Percentiles rank a stretch among this genome's conserved stretches.
Evolutionary conservation across 371 early-diverging fungal genomes (phyloP).

Genomic region (Mortierella polycephala): DNA sequence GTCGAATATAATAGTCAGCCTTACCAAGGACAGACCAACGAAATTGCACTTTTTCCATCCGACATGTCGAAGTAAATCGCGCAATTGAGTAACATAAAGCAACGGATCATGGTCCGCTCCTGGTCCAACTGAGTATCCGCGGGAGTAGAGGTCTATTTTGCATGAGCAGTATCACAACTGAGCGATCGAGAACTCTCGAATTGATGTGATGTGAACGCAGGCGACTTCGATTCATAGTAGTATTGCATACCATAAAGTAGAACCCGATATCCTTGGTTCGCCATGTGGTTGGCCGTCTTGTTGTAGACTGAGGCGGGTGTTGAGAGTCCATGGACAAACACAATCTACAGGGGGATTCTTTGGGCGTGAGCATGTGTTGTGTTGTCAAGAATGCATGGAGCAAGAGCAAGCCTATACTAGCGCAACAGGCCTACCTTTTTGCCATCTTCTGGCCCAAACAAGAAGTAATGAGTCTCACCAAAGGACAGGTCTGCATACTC

Average conservation of each 20-base stretch:
- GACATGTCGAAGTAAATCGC: slow-evolving; percentile 29
- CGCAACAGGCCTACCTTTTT: slow-evolving; percentile 26
- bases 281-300: slow-evolving; percentile 32
- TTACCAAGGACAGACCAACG: slow-evolving; percentile 48
- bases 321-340: slow-evolving; percentile 51
- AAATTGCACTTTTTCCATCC: slow-evolving; percentile 45
- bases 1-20: neutral
- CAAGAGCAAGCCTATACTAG: neutral
- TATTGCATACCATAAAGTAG: slow-evolving; percentile 38
- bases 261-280: slow-evolving; percentile 40
- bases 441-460: slow-evolving; percentile 49
- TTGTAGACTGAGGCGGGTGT: slow-evolving; percentile 44
- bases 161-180: neutral
- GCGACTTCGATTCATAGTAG: neutral
- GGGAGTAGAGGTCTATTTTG: slow-evolving; percentile 44
- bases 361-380: neutral
- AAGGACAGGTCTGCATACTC: slow-evolving; percentile 25
- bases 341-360: slow-evolving; percentile 17
- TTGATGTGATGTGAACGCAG: neutral
- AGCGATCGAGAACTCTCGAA: too few relatives aligned
- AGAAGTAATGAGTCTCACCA: slow-evolving; percentile 47
- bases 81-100: slow-evolving; percentile 41
- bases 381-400: neutral
- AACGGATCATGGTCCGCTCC: slow-evolving; percentile 34
- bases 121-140: slow-evolving; percentile 49